Base-by-base conservation (phyloP, 257 asterid species). In the Solanum lycopersicoides region DNA sequence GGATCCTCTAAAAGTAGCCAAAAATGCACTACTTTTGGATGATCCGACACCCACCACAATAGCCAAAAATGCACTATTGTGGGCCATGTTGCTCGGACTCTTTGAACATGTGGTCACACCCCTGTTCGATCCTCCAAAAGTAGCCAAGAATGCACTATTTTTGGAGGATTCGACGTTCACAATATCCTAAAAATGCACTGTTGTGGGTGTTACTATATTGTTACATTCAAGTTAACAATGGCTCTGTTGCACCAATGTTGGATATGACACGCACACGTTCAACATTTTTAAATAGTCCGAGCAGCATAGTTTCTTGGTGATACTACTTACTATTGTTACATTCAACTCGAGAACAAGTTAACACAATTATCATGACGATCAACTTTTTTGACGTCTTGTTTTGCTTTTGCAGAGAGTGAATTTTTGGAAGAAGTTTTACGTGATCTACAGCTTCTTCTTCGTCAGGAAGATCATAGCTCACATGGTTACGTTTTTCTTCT, bases 401-500 rank as follows among this genome's bases (percentile, higher is more conserved):
- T 18, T 59, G 37, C 30, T 73, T 12, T 28, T 75, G 92, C 98
- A 96, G 99, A 97, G 87, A 94, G 96, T 97, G 45, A 85, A 94
- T 0, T 75, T 95, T 21, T 97, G 94, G 92, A 97, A 97, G 95
- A 97, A 97, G 93, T 86, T 95, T 14, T 95, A 97, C 85, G 98
- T 97, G 90, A 97, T 97, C 91, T 97, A 97, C 94, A 97, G 98
- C 94, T 97, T 97, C 97, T 97, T 97, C 93, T 97, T 97, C 32
- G 99, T 97, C 42, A 92, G 99, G 50, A 97, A 97, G 90, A 89
- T 97, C 93, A 93, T 97, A 7, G 99, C 98, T 41, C 99, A 97
- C 87, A 92, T 94, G 95, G 94, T 95, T 92, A 95, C 98, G 0
- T 97, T 97, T 92, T 92, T 74, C 89, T 92, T 92, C 65, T 92